phyloP scores from a whole-genome alignment of 1,284 basidiomycete genomes.

The Pseudozyma sp. region DNA sequence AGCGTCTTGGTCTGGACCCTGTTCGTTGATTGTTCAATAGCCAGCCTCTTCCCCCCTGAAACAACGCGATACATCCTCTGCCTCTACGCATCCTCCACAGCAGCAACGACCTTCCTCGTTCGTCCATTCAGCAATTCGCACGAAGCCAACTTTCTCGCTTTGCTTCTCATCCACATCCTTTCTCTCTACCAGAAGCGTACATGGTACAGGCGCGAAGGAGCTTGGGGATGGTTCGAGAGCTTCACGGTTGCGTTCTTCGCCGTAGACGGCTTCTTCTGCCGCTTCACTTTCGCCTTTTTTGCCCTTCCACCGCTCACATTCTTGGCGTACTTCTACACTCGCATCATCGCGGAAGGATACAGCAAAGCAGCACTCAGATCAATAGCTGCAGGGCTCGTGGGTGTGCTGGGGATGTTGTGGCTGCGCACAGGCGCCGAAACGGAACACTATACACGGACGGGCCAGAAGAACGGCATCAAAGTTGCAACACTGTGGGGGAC shows the following conservation, averaged over 20 bases:
- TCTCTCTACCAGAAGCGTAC: conserved; percentile 1
- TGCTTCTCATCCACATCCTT: conserved; percentile 15
- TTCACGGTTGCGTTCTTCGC: conserved; percentile 16
- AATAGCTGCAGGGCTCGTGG: conserved; percentile 6
- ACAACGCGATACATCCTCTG: conserved; percentile 25
- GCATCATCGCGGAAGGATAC: conserved; percentile 2
- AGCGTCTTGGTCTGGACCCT: conserved; percentile 21
- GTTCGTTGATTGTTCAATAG: conserved; percentile 16
- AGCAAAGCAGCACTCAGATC: neutral
- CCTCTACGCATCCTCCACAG: conserved; percentile 54
- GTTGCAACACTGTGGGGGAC: conserved; percentile 4
- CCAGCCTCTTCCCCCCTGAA: conserved; percentile 4
- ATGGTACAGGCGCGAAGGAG: conserved; percentile 11
- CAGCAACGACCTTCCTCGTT: conserved; percentile 62
- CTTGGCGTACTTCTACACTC: neutral
- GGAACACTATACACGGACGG: conserved; percentile 6
- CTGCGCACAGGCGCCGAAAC: conserved; percentile 13
- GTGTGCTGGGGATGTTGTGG: neutral
- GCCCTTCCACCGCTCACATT: conserved; percentile 34
- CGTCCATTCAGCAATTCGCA: conserved; percentile 68
- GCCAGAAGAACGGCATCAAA: neutral
- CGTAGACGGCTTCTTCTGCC: conserved; percentile 58
- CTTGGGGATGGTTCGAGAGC: conserved; percentile 3
- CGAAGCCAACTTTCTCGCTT: conserved; percentile 57
- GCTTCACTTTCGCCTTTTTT: conserved; percentile 67